Evolutionary conservation across 495 filamentous ascomycete species (phyloP), one percentile per base, ranked within the genome.

Genomic region (Neurospora africana): DNA sequence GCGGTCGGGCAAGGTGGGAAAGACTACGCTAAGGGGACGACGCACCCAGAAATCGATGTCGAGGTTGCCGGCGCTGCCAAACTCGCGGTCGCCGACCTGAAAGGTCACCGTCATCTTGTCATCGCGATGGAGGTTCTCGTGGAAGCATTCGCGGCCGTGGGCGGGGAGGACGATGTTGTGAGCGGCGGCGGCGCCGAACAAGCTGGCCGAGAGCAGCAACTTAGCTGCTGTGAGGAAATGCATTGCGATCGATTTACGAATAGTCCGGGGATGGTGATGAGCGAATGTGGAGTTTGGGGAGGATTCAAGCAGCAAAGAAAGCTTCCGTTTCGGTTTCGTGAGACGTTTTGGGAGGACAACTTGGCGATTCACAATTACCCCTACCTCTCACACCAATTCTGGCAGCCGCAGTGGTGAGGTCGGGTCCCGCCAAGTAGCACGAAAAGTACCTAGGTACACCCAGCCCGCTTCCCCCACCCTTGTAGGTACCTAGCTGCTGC

Each of bases 21-120:
- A 36, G 58, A 47, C 33, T 33, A 33, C 27, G 21, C 21, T 13
- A 58, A 75, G 71, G 70, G 69, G 58, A 69, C 27, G 68, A 79
- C 88, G 71, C 90, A 98, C 95, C 95, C 94, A 99, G 81, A 98
- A 98, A 81, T 98, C 95, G 80, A 98, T 89, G 75, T 98, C 95
- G 21, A 99, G 84, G 78, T 98, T 98, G 15, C 95, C 95, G 47
- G 93, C 94, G 19, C 92, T 90, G 37, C 95, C 95, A 81, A 98
- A 98, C 77, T 99, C 95, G 71, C 96, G 83, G 80, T 99, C 95
- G 75, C 96, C 95, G 72, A 98, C 94, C 85, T 98, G 95, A 86
- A 97, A 99, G 19, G 94, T 95, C 38, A 99, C 95, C 11, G 94
- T 98, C 95, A 99, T 99, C 81, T 91, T 90, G 84, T 99, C 95